These are phyloP conservation scores for Calonectria naviculata DNA, from an alignment of 2,329 filamentous ascomycete species.

Conservation along the genomic window DNA sequence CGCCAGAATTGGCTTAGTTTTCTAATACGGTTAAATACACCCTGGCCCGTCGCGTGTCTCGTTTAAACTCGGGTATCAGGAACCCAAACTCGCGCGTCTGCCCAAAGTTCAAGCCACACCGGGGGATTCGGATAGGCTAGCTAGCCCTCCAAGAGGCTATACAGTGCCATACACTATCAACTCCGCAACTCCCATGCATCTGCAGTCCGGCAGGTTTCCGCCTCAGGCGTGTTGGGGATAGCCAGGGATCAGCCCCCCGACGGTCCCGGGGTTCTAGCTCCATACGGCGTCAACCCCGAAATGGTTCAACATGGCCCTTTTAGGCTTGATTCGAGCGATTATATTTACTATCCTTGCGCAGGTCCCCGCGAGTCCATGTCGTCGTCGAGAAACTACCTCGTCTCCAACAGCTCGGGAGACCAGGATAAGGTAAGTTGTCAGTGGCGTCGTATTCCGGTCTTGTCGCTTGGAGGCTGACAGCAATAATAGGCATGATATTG, in stretches of 20 bases:
- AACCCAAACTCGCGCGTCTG: not conserved
- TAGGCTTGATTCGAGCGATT: slow-evolving; percentile 11
- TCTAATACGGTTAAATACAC: slow-evolving; percentile 1
- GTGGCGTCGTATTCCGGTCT: not conserved
- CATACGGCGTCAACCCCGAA: slow-evolving; percentile 32
- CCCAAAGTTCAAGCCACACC: not conserved
- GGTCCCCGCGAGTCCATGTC: slow-evolving; percentile 4
- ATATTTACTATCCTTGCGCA: slow-evolving; percentile 4
- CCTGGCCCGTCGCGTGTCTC: not conserved
- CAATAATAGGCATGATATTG: not conserved
- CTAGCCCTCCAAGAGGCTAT: not conserved
- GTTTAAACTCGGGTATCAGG: slow-evolving; percentile 3
- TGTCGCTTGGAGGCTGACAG: not conserved
- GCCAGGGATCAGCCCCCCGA: slow-evolving; percentile 22
- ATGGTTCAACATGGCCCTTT: slow-evolving; percentile 24
- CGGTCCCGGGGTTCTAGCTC: slow-evolving; percentile 28
- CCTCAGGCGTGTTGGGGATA: slow-evolving; percentile 28
- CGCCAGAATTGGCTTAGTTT: not conserved
- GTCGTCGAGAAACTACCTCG: not conserved
- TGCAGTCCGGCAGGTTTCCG: slow-evolving; percentile 19
- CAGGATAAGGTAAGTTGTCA: not conserved
- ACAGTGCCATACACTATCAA: not conserved
- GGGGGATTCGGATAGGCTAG: not conserved
- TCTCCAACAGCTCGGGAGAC: slow-evolving; percentile 2
- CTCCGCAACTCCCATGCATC: not conserved